These are phyloP conservation scores for Lasiosphaeria hispida DNA, from an alignment of 495 filamentous ascomycete genomes.

Conservation along the genomic window DNA sequence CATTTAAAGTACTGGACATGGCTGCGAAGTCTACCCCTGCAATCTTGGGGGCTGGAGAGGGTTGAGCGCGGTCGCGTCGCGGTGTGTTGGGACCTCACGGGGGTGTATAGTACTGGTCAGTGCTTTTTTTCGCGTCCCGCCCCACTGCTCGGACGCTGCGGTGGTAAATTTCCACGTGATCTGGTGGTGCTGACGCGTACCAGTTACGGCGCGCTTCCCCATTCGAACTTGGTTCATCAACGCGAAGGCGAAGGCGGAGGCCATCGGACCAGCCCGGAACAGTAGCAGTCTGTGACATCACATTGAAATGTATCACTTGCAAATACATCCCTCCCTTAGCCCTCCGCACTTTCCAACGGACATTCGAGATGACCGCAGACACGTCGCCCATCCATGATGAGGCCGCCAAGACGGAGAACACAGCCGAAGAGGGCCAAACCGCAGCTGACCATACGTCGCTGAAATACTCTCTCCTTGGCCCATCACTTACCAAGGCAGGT, in stretches of 20 bases:
- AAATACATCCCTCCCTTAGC: no score
- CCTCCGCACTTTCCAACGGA: background rate
- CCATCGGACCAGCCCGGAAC: background rate
- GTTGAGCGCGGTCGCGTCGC: background rate
- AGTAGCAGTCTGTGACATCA: background rate
- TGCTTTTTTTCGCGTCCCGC: background rate
- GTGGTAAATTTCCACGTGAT: conserved; percentile 3
- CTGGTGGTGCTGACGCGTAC: background rate
- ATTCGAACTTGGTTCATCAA: background rate
- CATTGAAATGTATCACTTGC: no score
- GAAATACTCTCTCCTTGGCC: conserved; percentile 75
- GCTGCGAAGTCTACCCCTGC: background rate
- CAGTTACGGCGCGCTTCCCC: background rate
- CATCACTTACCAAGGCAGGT: conserved; percentile 89
- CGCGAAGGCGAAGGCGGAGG: background rate
- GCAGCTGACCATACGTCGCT: conserved; percentile 41
- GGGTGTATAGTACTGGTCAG: background rate
- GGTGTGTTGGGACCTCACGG: background rate
- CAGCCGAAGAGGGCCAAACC: background rate
- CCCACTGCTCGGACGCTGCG: background rate
- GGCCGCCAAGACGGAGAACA: background rate
- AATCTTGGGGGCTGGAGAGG: background rate
- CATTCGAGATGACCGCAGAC: conserved; percentile 1
- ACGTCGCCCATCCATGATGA: background rate
- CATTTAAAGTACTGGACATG: no score